These are phyloP conservation scores for Cystobasidium tubakii DNA, from an alignment of 768 basidiomycete species.

Conservation along the genomic window DNA sequence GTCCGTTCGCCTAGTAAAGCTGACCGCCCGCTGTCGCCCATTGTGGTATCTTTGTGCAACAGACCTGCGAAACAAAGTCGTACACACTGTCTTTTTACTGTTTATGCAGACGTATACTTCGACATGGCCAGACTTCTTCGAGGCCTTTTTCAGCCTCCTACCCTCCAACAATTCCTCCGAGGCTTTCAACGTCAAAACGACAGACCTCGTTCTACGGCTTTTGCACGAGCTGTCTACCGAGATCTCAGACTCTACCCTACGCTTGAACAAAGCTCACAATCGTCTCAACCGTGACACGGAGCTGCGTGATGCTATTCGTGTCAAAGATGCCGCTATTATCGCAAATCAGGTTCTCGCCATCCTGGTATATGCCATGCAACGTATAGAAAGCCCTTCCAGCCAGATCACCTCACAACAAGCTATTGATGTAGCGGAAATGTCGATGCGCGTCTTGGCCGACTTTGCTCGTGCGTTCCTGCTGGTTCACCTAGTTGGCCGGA, in stretches of 20 bases:
- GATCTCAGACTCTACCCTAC: conserved; percentile 91
- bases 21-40: neutral
- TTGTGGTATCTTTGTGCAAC: neutral
- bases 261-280: conserved; percentile 66
- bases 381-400: conserved; percentile 58
- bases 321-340: conserved; percentile 71
- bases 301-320: conserved; percentile 82
- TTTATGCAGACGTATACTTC: conserved; percentile 80
- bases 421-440: conserved; percentile 77
- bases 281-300: conserved; percentile 74
- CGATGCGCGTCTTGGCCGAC: conserved; percentile 82
- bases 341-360: conserved; percentile 82
- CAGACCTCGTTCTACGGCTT: conserved; percentile 81
- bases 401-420: conserved; percentile 48
- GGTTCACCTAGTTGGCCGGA: neutral
- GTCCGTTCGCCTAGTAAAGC: neutral
- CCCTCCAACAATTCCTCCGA: conserved; percentile 49
- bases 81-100: conserved; percentile 78
- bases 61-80: conserved; percentile 52
- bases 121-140: conserved; percentile 80
- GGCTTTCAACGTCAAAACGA: conserved; percentile 73
- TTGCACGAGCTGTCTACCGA: conserved; percentile 92
- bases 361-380: conserved; percentile 58
- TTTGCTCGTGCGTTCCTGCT: conserved; percentile 72
- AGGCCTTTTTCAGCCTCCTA: conserved; percentile 63